phyloP scores from a whole-genome alignment of 768 basidiomycete genomes.

The Lentinus tigrinus region DNA sequence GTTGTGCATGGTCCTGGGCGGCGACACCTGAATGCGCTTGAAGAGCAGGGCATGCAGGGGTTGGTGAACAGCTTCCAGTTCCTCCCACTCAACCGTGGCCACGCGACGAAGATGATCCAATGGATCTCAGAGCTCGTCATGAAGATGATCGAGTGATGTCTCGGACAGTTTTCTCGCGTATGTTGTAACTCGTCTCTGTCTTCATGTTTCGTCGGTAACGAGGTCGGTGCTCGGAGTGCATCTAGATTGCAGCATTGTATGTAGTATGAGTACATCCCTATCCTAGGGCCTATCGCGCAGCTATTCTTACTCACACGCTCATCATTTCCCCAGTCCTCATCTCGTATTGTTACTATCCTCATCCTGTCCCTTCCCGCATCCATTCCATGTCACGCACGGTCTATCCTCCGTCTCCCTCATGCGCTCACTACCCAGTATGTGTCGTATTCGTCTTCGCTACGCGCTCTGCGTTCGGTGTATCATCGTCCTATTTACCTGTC shows the following conservation, averaged over 20 bases:
- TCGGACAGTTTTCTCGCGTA: background rate
- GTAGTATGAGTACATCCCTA: constrained; percentile 4
- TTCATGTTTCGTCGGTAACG: background rate
- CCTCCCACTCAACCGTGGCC: constrained; percentile 44
- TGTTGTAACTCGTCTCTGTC: background rate
- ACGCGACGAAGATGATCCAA: constrained; percentile 58
- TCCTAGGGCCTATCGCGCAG: background rate
- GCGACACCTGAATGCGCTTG: constrained; percentile 57
- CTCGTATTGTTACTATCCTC: background rate
- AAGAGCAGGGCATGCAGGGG: constrained; percentile 73
- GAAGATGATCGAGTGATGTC: constrained; percentile 45
- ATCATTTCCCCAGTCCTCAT: background rate
- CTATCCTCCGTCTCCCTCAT: background rate
- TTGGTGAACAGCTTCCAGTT: constrained; percentile 74
- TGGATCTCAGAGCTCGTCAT: constrained; percentile 69
- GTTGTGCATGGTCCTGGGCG: constrained; percentile 44
- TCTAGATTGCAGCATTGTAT: constrained; percentile 1
- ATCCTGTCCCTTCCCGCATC: background rate
- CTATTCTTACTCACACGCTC: background rate
- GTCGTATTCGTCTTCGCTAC: background rate
- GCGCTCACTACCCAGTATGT: background rate
- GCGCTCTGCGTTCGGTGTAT: background rate
- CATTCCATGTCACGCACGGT: background rate
- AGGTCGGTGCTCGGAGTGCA: background rate
- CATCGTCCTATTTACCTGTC: background rate